These are phyloP conservation scores for Rhizophagus prolifer DNA, from an alignment of 192 early-diverging fungal genomes.

Conservation along the genomic window DNA sequence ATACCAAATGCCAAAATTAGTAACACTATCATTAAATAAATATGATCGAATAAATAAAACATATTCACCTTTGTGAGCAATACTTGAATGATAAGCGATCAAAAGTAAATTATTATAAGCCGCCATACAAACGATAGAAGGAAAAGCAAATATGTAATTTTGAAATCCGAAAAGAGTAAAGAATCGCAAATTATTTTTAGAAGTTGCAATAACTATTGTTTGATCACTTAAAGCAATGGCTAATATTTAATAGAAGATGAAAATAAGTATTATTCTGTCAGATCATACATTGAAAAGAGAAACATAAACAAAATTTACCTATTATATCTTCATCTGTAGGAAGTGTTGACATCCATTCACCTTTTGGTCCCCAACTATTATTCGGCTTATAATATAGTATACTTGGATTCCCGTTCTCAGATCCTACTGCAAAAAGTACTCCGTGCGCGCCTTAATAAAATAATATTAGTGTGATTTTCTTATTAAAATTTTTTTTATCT, in stretches of 20 bases:
- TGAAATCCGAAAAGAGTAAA: constrained; percentile 82
- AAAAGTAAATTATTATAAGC: constrained; percentile 45
- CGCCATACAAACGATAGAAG: constrained; percentile 46
- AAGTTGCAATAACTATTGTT: constrained; percentile 72
- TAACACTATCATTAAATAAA: neutral
- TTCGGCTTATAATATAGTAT: constrained; percentile 72
- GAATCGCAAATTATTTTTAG: constrained; percentile 71
- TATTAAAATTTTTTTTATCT: neutral
- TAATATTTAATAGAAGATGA: constrained; percentile 30
- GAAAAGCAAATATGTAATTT: constrained; percentile 65
- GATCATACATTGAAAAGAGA: neutral
- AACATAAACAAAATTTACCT: constrained; percentile 33
- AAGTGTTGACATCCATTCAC: constrained; percentile 76
- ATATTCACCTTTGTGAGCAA: constrained; percentile 31
- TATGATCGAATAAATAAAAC: neutral
- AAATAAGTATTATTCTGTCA: neutral
- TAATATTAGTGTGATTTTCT: neutral
- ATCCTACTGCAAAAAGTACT: constrained; percentile 67
- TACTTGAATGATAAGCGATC: constrained; percentile 37
- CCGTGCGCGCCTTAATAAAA: constrained; percentile 52
- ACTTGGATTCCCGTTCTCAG: constrained; percentile 48
- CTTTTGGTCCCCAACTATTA: constrained; percentile 67
- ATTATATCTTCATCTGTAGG: constrained; percentile 67
- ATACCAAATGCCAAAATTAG: neutral
- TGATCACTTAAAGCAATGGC: constrained; percentile 71